phyloP scores from a whole-genome alignment of 257 asterid species.

The Coffea canephora region DNA sequence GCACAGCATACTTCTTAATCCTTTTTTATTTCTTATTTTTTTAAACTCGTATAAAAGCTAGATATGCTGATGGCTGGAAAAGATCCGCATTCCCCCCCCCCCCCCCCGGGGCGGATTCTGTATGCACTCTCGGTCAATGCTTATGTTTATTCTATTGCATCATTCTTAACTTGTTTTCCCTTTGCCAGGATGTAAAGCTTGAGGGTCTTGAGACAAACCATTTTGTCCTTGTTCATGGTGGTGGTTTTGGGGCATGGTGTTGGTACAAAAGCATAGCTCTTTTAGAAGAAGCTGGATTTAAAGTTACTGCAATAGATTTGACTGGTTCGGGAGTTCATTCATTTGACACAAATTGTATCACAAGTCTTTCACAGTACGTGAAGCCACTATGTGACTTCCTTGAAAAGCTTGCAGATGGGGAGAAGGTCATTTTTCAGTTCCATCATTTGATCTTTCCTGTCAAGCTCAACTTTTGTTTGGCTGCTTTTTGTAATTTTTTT shows the following conservation, averaged over 20 bases:
- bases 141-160: conserved; percentile 12
- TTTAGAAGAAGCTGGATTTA: conserved; percentile 80
- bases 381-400: conserved; percentile 76
- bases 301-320: conserved; percentile 92
- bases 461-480: neutral
- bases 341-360: conserved; percentile 73
- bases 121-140: neutral
- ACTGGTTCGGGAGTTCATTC: conserved; percentile 97
- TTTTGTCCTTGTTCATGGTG: conserved; percentile 97
- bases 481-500: neutral
- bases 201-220: conserved; percentile 77
- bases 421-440: conserved; percentile 55
- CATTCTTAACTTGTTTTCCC: conserved; percentile 11
- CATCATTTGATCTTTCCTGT: conserved; percentile 1
- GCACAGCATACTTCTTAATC: neutral
- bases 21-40: no score
- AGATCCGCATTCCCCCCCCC: no score
- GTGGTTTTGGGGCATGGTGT: conserved; percentile 99
- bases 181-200: conserved; percentile 64
- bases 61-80: neutral
- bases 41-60: neutral
- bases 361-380: conserved; percentile 77
- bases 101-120: no score
- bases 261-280: conserved; percentile 98
- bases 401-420: conserved; percentile 70